phyloP scores from a whole-genome alignment of 2,329 filamentous ascomycete species.

The Cercospora nicotianae region DNA sequence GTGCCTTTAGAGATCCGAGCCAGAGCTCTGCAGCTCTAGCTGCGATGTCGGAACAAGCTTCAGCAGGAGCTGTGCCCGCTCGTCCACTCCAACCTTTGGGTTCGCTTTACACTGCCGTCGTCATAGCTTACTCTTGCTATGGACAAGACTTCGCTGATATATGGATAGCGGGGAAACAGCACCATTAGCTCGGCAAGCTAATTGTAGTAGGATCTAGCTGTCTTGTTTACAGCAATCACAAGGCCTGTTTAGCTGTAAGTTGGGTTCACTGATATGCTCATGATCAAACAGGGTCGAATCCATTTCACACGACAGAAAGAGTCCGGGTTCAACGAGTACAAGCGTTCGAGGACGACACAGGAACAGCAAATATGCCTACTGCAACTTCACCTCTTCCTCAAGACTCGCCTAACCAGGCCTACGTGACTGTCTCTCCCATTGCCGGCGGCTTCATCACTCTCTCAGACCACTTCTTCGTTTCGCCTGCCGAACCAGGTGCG shows the following conservation, averaged over 20 bases:
- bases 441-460: slow-evolving; percentile 38
- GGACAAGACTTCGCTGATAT: background rate
- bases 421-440: slow-evolving; percentile 37
- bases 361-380: background rate
- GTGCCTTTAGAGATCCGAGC: background rate
- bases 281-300: background rate
- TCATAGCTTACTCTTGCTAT: background rate
- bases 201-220: background rate
- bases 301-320: background rate
- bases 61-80: slow-evolving; percentile 10
- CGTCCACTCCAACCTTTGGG: background rate
- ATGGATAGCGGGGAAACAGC: background rate
- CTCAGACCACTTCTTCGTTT: slow-evolving; percentile 34
- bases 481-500: slow-evolving; percentile 44
- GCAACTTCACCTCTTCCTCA: slow-evolving; percentile 25
- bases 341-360: background rate
- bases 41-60: slow-evolving; percentile 14
- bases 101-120: background rate
- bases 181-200: background rate
- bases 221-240: background rate
- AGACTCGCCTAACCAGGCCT: slow-evolving; percentile 28
- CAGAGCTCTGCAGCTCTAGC: slow-evolving; percentile 3
- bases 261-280: background rate
- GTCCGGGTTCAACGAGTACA: background rate
- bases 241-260: background rate